These are phyloP conservation scores for Lichenothelia convexa DNA, from an alignment of 495 filamentous ascomycete species.

Conservation along the genomic window DNA sequence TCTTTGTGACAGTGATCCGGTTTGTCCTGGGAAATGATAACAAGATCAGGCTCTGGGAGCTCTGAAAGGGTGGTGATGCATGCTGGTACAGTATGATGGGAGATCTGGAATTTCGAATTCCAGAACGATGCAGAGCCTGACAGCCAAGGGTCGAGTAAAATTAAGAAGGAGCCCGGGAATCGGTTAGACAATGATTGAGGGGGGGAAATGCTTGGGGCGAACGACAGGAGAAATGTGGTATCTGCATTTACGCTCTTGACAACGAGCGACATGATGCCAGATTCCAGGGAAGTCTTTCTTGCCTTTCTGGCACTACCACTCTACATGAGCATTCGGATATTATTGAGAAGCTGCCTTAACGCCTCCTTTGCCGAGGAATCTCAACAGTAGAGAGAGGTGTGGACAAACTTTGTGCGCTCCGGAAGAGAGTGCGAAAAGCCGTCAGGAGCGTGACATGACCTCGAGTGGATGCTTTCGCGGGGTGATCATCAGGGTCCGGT, in stretches of 20 bases:
- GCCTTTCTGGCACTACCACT: no score
- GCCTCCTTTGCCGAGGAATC: no score
- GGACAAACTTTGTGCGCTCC: no score
- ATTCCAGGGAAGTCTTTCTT: neutral
- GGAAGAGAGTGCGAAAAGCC: no score
- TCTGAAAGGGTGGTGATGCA: slow-evolving; percentile 41
- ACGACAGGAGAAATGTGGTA: slow-evolving; percentile 48
- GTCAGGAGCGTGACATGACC: no score
- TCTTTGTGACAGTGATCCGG: slow-evolving; percentile 52
- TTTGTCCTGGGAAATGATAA: slow-evolving; percentile 53
- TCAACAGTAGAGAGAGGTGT: no score
- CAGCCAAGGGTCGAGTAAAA: slow-evolving; percentile 59
- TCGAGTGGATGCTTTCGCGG: no score
- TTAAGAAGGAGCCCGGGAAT: slow-evolving; percentile 35
- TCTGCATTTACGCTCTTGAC: slow-evolving; percentile 52
- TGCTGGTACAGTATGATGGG: slow-evolving; percentile 32
- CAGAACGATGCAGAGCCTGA: slow-evolving; percentile 39
- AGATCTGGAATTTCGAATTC: slow-evolving; percentile 40
- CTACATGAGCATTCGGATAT: no score
- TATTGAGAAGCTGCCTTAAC: no score
- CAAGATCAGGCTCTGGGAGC: slow-evolving; percentile 41
- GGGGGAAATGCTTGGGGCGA: slow-evolving; percentile 29
- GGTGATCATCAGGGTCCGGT: no score
- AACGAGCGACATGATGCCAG: slow-evolving; percentile 38
- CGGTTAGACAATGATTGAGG: slow-evolving; percentile 6